Conservation (phyloP, 1,139 yeast genomes). For the Debaryomyces robertsiae region DNA sequence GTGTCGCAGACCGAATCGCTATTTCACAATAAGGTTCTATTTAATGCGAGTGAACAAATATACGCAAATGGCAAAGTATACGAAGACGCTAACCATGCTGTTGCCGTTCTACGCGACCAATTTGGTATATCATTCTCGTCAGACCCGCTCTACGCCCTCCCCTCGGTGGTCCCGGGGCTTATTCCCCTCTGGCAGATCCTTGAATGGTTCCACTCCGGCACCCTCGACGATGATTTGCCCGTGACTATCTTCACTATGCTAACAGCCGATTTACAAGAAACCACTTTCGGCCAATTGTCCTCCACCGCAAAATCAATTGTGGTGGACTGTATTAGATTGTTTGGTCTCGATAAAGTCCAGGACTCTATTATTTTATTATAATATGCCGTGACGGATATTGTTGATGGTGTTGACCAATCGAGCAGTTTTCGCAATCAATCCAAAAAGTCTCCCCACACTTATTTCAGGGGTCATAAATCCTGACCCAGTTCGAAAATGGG, state of each 20-base stretch:
- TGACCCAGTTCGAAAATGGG: neutral
- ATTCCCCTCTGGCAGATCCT: constrained; percentile 51
- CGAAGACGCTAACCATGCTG: constrained; percentile 26
- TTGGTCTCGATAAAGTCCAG: constrained; percentile 38
- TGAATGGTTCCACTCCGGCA: constrained; percentile 25
- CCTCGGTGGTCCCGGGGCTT: constrained; percentile 54
- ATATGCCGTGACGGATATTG: constrained; percentile 3
- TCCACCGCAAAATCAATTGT: constrained; percentile 28
- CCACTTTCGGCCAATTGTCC: constrained; percentile 23
- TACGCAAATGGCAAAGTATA: constrained; percentile 33
- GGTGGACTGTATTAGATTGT: constrained; percentile 42
- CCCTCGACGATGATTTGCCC: constrained; percentile 20
- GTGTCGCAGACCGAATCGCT: constrained; percentile 16
- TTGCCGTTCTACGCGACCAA: constrained; percentile 20
- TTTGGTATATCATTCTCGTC: constrained; percentile 2
- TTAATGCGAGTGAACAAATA: constrained; percentile 38
- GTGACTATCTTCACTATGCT: constrained; percentile 20
- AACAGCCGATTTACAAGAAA: constrained; percentile 16
- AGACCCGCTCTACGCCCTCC: constrained; percentile 24
- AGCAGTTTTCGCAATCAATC: constrained; percentile 7
- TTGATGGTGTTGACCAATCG: neutral
- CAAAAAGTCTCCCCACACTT: constrained; percentile 8
- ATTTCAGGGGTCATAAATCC: constrained; percentile 3
- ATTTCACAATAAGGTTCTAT: constrained; percentile 14
- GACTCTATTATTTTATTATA: constrained; percentile 20